These are phyloP conservation scores for Yamadazyma pseudoaaseri DNA, from an alignment of 1,139 yeast species.

Conservation along the genomic window DNA sequence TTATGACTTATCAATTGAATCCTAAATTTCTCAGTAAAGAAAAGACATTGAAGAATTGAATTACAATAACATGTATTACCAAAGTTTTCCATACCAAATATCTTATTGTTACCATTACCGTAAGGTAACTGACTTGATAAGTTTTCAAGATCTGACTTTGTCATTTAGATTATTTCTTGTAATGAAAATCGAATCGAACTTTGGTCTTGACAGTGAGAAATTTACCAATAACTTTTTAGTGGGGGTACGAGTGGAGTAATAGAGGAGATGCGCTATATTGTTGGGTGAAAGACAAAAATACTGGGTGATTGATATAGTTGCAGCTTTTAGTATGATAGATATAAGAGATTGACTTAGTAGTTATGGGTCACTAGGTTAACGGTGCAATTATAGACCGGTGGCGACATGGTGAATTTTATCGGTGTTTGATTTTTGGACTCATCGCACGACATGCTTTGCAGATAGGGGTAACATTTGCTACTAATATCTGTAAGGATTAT, in stretches of 20 bases:
- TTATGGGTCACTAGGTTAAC: no score
- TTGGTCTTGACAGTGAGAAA: conserved; percentile 1
- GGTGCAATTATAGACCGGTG: no score
- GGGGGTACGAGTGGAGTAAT: conserved; percentile 1
- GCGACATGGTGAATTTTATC: no score
- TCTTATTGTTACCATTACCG: conserved; percentile 69
- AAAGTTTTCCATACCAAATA: conserved; percentile 93
- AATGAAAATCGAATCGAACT: no score
- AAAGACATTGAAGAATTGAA: conserved; percentile 85
- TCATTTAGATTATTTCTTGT: conserved; percentile 1
- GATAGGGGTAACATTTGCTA: no score
- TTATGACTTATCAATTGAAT: conserved; percentile 45
- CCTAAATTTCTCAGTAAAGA: conserved; percentile 70
- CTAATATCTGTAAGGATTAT: no score
- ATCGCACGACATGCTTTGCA: no score
- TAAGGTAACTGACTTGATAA: conserved; percentile 26
- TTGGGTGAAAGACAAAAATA: no score
- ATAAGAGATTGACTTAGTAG: no score
- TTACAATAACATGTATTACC: conserved; percentile 96
- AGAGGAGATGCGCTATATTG: not conserved
- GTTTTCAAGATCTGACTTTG: conserved; percentile 7
- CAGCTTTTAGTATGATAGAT: no score
- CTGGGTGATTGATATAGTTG: no score
- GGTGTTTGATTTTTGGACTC: no score
- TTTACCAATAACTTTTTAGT: conserved; percentile 1